Base-by-base conservation (phyloP, 2,329 filamentous ascomycete genomes). In the Westerdykella ornata region DNA sequence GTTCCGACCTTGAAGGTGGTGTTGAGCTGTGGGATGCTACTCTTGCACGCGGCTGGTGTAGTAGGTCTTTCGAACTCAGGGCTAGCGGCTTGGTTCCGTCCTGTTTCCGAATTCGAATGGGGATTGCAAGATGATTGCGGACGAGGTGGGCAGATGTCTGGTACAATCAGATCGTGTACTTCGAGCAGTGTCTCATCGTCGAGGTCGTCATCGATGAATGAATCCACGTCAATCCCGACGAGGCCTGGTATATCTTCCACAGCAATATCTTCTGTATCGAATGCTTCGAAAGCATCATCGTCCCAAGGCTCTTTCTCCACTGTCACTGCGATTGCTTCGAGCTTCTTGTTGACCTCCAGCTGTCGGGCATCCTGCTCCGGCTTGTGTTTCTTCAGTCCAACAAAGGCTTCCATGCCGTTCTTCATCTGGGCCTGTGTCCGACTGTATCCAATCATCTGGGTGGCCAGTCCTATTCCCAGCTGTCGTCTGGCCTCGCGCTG, bases 391-490 rank as follows among this genome's bases (percentile, higher is more conserved):
- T 43, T 52, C 11, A 60, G 39, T 0, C 62, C 60, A 26, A 65
- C 16, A 34, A 65, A 65, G 0, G 57, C 50, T 41, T 66, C 62
- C 65, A 68, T 67, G 15, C 59, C 62, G 19, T 41, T 57, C 47
- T 68, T 68, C 46, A 66, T 38, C 41, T 54, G 48, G 30, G 56
- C 59, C 46, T 68, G 66, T 0, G 60, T 65, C 22, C 60, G 61
- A 36, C 53, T 65, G 36, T 58, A 68, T n/a, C 66, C 65, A 37
- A 59, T 53, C 19, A 66, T 35, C 43, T 68, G 66, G 5, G 65
- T 68, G 6, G 66, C 66, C 15, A 65, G 36, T 3, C 66, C 59
- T 2, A 67, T 46, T 1, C 65, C 65, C 15, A 55, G 42, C 30
- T 56, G 52, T 20, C 52, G 49, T 29, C 63, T 51, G 3, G 47